Base-by-base conservation (phyloP, 2,329 filamentous ascomycete species). In the Cladosporium cucumerinum region DNA sequence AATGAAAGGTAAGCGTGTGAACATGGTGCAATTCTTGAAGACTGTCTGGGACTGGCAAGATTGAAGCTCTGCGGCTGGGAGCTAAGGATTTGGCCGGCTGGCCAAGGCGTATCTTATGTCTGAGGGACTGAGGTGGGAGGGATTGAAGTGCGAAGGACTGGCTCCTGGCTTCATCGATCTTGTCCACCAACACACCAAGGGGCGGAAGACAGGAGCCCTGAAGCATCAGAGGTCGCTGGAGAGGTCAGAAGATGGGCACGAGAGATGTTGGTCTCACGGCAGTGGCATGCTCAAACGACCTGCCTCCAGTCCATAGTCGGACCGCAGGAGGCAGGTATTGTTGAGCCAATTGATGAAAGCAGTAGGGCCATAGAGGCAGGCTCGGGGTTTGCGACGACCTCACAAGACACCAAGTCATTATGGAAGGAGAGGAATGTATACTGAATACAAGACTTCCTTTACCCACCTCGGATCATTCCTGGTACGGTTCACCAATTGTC, bases 21-120 rank as follows among this genome's bases (percentile, higher is more conserved):
- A 98, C 79, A 98, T 99, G 93, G 87, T 87, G 69, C 91, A 93
- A 73, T 99, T 97, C 79, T 85, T 99, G 66, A 88, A 89, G 67
- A 93, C 95, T 72, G 95, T 99, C 51, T 99, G 95, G 95, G 95
- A 93, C 66, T 99, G 95, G 95, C 89, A 95, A 69, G 88, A 92
- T 68, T 88, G 55, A 58, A n/a, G 7, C 23, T 21, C n/a, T 46
- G n/a, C 8, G 39, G 39, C 10, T 46, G 39, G 0, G 39, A 46
- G 3, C n/a, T 46, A 21, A 23, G n/a, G 39, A 21, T 46, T 46
- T 46, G n/a, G 39, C n/a, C 39, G 39, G 39, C 39, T 46, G 39
- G 39, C 39, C n/a, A 46, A 11, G 39, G 39, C n/a, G 39, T 21
- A 46, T 21, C 23, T 46, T 7, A 46, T 46, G 39, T 4, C n/a